phyloP scores from a whole-genome alignment of 2,329 filamentous ascomycete species.

The Emydomyces testavorans region DNA sequence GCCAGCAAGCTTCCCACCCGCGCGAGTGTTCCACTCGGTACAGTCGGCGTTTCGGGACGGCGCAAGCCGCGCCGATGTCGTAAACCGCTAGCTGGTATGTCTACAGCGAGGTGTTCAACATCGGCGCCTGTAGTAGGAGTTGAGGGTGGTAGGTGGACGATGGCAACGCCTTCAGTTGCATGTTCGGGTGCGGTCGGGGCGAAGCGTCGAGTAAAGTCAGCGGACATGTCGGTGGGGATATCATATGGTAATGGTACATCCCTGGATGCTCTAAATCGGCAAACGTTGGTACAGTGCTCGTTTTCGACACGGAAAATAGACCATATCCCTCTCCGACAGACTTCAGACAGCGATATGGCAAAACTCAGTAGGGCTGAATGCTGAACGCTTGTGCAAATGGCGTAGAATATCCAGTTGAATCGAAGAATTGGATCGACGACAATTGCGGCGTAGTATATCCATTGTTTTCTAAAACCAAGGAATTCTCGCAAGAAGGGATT shows the following conservation, averaged over 20 bases:
- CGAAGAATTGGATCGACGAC: conserved; percentile 70
- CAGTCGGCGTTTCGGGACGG: conserved; percentile 18
- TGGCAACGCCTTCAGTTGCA: not conserved
- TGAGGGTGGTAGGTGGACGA: not conserved
- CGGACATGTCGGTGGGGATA: conserved; percentile 20
- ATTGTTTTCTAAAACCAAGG: conserved; percentile 63
- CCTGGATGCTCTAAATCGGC: conserved; percentile 75
- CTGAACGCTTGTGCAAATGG: conserved; percentile 66
- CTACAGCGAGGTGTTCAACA: conserved; percentile 15
- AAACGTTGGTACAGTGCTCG: conserved; percentile 88
- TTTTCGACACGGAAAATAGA: conserved; percentile 90
- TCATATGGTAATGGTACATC: conserved; percentile 80
- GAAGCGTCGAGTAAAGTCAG: not conserved
- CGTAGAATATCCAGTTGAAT: conserved; percentile 91
- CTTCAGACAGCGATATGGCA: conserved; percentile 63
- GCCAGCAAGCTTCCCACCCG: conserved; percentile 59
- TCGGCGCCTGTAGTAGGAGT: conserved; percentile 17
- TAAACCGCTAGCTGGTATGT: conserved; percentile 8
- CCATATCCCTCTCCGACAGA: conserved; percentile 81
- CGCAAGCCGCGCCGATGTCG: conserved; percentile 18
- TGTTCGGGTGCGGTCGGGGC: not conserved
- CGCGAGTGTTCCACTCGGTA: conserved; percentile 30
- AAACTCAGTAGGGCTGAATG: conserved; percentile 78
- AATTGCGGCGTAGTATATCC: conserved; percentile 83
- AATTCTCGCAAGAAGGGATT: conserved; percentile 62